Percentiles rank a stretch among this genome's conserved stretches.
These are phyloP conservation scores for Abrus precatorius DNA, from an alignment of 306 rosid genomes.

Conservation along the genomic window DNA sequence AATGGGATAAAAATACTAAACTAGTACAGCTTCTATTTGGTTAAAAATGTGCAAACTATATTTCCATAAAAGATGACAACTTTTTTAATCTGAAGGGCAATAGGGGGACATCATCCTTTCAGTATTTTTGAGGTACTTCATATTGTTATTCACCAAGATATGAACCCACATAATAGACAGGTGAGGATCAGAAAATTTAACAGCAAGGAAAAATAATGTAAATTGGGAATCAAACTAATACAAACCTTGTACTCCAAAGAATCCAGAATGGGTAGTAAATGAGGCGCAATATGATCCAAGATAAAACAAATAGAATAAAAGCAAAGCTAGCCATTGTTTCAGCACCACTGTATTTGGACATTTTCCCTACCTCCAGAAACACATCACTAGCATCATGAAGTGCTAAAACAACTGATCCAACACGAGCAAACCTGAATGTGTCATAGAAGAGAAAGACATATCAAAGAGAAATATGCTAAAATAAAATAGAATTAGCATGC, in stretches of 20 bases:
- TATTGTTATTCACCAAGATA: slow-evolving; percentile 23
- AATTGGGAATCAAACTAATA: slow-evolving; percentile 34
- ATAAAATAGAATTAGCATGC: slow-evolving; percentile 11
- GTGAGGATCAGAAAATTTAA: slow-evolving; percentile 26
- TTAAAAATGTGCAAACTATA: slow-evolving; percentile 23
- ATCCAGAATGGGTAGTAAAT: slow-evolving; percentile 97
- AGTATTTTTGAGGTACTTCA: background rate
- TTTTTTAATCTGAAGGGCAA: slow-evolving; percentile 15
- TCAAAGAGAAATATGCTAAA: slow-evolving; percentile 11
- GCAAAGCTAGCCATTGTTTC: slow-evolving; percentile 85
- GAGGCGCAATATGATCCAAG: slow-evolving; percentile 96
- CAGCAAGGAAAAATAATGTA: slow-evolving; percentile 7
- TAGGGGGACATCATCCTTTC: slow-evolving; percentile 28
- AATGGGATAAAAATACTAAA: slow-evolving; percentile 12
- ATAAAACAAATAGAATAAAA: slow-evolving; percentile 85
- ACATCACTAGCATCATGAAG: slow-evolving; percentile 98
- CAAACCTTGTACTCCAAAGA: slow-evolving; percentile 98
- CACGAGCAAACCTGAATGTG: slow-evolving; percentile 89
- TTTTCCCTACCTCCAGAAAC: slow-evolving; percentile 95
- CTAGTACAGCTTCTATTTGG: slow-evolving; percentile 22
- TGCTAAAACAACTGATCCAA: slow-evolving; percentile 94
- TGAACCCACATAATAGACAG: slow-evolving; percentile 22
- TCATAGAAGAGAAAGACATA: slow-evolving; percentile 48
- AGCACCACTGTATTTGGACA: slow-evolving; percentile 94
- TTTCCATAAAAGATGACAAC: slow-evolving; percentile 10